Evolutionary conservation across 768 basidiomycete species (phyloP).

Genomic region (Pisolithus albus): DNA sequence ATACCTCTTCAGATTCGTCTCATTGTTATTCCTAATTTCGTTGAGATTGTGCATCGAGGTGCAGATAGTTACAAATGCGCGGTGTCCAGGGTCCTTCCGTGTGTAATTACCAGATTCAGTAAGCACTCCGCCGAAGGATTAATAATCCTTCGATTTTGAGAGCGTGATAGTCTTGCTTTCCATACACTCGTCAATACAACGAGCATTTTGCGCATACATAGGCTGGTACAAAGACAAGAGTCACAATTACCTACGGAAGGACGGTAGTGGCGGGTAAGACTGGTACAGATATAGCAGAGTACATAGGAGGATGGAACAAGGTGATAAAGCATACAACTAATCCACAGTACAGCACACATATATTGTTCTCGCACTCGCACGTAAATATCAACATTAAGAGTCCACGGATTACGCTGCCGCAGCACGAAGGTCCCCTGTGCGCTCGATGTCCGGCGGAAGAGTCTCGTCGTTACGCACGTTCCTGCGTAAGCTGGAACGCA

Average conservation of each 20-base stretch:
- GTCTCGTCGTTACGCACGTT: constrained; percentile 19
- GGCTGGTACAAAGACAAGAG: background rate
- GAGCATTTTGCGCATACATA: background rate
- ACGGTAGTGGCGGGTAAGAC: background rate
- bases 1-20: too few species aligned
- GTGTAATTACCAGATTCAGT: too few species aligned
- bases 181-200: too few species aligned
- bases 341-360: background rate
- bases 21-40: too few species aligned
- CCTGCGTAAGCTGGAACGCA: constrained; percentile 23
- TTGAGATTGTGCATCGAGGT: too few species aligned
- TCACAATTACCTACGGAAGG: background rate
- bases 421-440: background rate
- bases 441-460: constrained; percentile 27
- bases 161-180: too few species aligned
- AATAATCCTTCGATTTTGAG: too few species aligned
- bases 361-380: too few species aligned
- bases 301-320: background rate
- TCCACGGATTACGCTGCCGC: constrained; percentile 1
- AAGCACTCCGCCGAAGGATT: too few species aligned
- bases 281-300: background rate
- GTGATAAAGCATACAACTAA: background rate
- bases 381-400: too few species aligned
- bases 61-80: too few species aligned
- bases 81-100: too few species aligned